phyloP scores from a whole-genome alignment of 2,329 filamentous ascomycete species.

The Sporothrix variecibatus region DNA sequence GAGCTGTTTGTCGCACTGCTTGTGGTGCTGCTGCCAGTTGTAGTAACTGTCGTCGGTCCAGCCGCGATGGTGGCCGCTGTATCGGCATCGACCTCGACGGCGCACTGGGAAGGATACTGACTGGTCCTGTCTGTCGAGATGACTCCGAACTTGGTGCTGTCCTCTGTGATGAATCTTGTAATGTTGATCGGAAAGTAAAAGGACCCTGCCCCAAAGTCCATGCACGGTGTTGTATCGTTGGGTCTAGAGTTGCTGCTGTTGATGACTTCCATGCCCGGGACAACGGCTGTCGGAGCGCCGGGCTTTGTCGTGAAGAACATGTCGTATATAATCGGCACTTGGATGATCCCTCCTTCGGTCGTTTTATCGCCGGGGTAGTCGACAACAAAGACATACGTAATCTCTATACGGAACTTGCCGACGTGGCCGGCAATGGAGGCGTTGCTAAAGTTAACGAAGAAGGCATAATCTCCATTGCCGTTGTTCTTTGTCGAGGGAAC shows the following conservation, averaged over 20 bases:
- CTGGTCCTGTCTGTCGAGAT: background rate
- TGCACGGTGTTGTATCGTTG: background rate
- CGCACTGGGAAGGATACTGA: background rate
- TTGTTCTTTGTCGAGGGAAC: background rate
- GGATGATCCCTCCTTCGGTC: background rate
- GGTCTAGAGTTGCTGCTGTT: background rate
- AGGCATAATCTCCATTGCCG: constrained; percentile 2
- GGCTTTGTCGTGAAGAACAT: background rate
- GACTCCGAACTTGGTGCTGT: background rate
- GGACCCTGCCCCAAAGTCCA: background rate
- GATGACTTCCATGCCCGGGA: background rate
- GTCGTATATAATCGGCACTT: background rate
- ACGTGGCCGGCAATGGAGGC: background rate
- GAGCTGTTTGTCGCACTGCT: background rate
- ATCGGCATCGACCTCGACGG: background rate
- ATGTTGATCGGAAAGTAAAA: background rate
- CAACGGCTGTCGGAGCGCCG: background rate
- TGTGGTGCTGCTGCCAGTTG: background rate
- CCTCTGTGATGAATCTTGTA: background rate
- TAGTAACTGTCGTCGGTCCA: background rate
- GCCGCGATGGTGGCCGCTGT: background rate
- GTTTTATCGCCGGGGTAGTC: background rate
- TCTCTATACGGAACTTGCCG: background rate
- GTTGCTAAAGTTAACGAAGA: constrained; percentile 4
- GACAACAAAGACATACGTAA: background rate